A percentile compares a stretch with the other conserved stretches of the same genome.
Conservation (phyloP, 2,329 filamentous ascomycete genomes). For the Venturia nashicola region DNA sequence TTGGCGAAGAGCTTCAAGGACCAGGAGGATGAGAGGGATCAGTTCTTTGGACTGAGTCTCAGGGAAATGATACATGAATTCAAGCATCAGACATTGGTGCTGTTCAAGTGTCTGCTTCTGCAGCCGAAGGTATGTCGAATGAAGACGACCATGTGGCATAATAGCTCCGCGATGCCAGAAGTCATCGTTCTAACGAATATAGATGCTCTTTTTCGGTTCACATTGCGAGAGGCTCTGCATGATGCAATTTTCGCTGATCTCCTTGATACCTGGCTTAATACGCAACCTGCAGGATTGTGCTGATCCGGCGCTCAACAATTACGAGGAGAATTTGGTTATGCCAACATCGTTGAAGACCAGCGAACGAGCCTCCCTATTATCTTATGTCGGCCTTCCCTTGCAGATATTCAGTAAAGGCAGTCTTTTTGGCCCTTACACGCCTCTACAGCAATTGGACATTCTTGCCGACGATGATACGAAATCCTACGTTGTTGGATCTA, state of each 20-base stretch:
- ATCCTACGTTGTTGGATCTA: slow-evolving; percentile 94
- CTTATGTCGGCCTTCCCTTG: slow-evolving; percentile 88
- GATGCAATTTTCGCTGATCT: slow-evolving; percentile 95
- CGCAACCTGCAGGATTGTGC: slow-evolving; percentile 89
- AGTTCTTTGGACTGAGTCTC: slow-evolving; percentile 76
- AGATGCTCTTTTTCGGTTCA: slow-evolving; percentile 99
- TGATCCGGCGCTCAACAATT: slow-evolving; percentile 79
- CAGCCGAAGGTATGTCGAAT: slow-evolving; percentile 67
- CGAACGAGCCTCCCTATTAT: slow-evolving; percentile 76
- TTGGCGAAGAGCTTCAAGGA: slow-evolving; percentile 47
- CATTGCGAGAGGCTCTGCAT: slow-evolving; percentile 92
- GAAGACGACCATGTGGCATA: background rate
- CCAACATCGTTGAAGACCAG: slow-evolving; percentile 83
- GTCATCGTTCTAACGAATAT: background rate
- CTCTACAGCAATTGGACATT: slow-evolving; percentile 87
- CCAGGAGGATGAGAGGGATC: slow-evolving; percentile 64
- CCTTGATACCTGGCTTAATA: slow-evolving; percentile 84
- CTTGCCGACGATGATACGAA: slow-evolving; percentile 90
- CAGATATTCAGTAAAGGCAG: slow-evolving; percentile 95
- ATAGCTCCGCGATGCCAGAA: background rate
- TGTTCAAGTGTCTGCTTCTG: slow-evolving; percentile 85
- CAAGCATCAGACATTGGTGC: slow-evolving; percentile 82
- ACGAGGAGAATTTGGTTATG: slow-evolving; percentile 61
- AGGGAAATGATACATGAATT: slow-evolving; percentile 90
- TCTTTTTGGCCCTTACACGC: slow-evolving; percentile 92